Conservation (phyloP, 2,329 filamentous ascomycete genomes). For the Emericellopsis cladophorae region DNA sequence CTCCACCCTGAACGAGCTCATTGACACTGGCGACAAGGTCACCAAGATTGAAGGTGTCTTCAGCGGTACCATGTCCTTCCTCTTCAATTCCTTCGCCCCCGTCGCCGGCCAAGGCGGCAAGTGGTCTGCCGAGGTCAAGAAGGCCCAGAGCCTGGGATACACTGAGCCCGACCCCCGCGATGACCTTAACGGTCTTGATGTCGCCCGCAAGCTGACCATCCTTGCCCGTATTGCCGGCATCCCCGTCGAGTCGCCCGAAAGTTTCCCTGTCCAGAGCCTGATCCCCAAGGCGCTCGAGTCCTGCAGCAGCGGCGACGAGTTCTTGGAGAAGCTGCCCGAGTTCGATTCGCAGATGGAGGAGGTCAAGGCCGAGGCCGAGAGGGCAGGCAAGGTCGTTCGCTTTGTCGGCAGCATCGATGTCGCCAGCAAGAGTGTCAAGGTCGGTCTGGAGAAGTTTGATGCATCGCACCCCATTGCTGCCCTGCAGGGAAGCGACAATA, state of each 20-base stretch:
- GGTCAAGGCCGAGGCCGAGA: constrained; percentile 72
- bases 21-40: constrained; percentile 85
- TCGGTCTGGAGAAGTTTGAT: constrained; percentile 83
- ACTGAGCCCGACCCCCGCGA: constrained; percentile 82
- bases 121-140: constrained; percentile 85
- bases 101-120: constrained; percentile 59
- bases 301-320: constrained; percentile 68
- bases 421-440: constrained; percentile 68
- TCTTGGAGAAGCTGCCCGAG: constrained; percentile 64
- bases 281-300: constrained; percentile 81
- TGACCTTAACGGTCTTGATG: constrained; percentile 77
- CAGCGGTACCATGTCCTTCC: constrained; percentile 92
- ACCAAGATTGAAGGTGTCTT: constrained; percentile 94
- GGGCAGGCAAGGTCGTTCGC: constrained; percentile 80
- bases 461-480: constrained; percentile 82
- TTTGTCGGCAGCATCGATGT: constrained; percentile 94
- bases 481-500: constrained; percentile 95
- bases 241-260: constrained; percentile 67
- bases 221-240: constrained; percentile 77
- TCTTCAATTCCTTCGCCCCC: constrained; percentile 95
- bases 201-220: constrained; percentile 94
- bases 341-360: constrained; percentile 88
- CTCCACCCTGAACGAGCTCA: constrained; percentile 85
- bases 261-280: constrained; percentile 87
- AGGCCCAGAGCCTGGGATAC: constrained; percentile 87